Base-by-base conservation (phyloP, 2,329 filamentous ascomycete species). In the Xylariales sp. region DNA sequence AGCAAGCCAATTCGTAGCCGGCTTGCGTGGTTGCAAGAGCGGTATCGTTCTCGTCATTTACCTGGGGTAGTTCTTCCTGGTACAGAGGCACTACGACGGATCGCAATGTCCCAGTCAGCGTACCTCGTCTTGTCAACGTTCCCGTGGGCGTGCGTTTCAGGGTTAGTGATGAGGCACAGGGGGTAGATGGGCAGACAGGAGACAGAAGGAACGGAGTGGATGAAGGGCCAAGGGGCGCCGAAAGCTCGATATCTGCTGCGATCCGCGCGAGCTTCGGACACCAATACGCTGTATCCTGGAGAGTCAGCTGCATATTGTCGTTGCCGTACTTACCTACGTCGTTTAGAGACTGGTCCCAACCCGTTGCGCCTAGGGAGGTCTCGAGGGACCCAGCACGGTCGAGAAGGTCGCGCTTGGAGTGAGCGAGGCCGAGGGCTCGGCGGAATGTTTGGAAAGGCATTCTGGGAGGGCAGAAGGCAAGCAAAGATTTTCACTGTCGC, bases 1-100 rank as follows among this genome's bases (percentile, higher is more conserved):
- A 43, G 15, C 31, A 31, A 12, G 41, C 41, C 11, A 43, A 35
- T 31, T 43, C 41, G 21, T 38, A 34, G 4, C 41, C 41, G 5
- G 41, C 41, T 4, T 22, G 22, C 10, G 28, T 29, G 11, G 41
- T 20, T 1, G 34, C 39, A 4, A 43, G 31, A n/a, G 4, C 11
- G 11, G 21, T 6, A 4, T 24, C 24, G 14, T 29, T 22, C 16
- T 11, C 20, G 18, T 31, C 41, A n/a, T 16, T 16, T 4, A n/a
- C 18, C 10, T 25, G 21, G 18, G 19, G 10, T 5, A 14, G 12
- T 18, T 15, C 18, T 15, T 39, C 16, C 14, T 39, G 20, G 27
- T 31, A 32, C 7, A 31, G 27, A 11, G 28, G 25, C 5, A 32
- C 28, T 12, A 32, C 28, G 25, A 31, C 12, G 15, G 21, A 16